Evolutionary conservation across 2,329 filamentous ascomycete species (phyloP).

Genomic region (Metarhizium anisopliae): DNA sequence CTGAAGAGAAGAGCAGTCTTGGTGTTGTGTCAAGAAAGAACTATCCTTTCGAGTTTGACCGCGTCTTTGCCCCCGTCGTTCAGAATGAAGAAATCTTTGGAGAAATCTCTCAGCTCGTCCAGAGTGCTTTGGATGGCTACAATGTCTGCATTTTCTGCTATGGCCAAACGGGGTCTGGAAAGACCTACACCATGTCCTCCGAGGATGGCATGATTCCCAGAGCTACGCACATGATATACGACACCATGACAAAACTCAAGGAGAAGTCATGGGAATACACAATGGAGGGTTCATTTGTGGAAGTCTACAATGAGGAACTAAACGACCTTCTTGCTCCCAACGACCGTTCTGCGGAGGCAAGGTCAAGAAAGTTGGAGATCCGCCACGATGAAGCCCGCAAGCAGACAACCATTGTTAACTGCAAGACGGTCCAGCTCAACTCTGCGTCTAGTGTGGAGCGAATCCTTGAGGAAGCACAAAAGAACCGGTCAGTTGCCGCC

Average conservation of each 20-base stretch:
- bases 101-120: constrained; percentile 93
- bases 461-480: constrained; percentile 71
- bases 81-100: constrained; percentile 85
- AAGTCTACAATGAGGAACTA: constrained; percentile 97
- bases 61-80: constrained; percentile 72
- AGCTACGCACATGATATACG: constrained; percentile 88
- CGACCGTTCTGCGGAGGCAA: constrained; percentile 57
- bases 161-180: constrained; percentile 92
- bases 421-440: constrained; percentile 67
- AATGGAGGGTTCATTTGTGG: constrained; percentile 91
- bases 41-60: constrained; percentile 83
- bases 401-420: constrained; percentile 74
- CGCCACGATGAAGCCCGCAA: constrained; percentile 75
- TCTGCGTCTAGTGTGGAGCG: constrained; percentile 71
- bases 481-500: constrained; percentile 84
- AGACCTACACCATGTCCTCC: constrained; percentile 93
- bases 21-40: constrained; percentile 68
- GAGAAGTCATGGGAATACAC: constrained; percentile 92
- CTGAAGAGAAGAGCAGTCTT: constrained; percentile 74
- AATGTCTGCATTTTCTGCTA: constrained; percentile 99
- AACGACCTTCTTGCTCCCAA: constrained; percentile 67
- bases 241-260: constrained; percentile 71
- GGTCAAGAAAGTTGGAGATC: constrained; percentile 76
- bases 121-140: constrained; percentile 92
- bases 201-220: constrained; percentile 89